These are phyloP conservation scores for Ustilago trichophora DNA, from an alignment of 1,284 basidiomycete genomes.

Conservation along the genomic window DNA sequence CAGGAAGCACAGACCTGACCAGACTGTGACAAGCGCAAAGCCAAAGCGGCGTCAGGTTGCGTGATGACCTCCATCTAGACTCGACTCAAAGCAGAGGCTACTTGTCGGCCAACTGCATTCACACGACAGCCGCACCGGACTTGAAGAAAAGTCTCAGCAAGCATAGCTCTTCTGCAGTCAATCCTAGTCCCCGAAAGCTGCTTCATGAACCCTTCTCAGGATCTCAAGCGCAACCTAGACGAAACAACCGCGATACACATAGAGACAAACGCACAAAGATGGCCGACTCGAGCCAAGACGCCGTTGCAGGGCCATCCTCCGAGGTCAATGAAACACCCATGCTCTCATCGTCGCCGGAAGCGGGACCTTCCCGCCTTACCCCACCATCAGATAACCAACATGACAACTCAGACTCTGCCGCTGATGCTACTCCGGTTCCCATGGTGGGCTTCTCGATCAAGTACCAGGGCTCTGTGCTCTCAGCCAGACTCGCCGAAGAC, in stretches of 20 bases:
- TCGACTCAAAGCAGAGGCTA: no score
- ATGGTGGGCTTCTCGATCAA: constrained; percentile 49
- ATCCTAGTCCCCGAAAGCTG: no score
- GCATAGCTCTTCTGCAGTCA: no score
- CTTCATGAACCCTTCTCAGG: neutral
- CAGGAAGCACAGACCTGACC: no score
- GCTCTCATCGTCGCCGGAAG: constrained; percentile 4
- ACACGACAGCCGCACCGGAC: no score
- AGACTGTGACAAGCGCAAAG: no score
- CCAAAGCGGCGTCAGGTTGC: no score
- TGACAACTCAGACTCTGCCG: neutral
- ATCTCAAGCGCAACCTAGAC: neutral
- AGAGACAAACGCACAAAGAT: constrained; percentile 3
- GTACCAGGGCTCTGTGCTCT: constrained; percentile 38
- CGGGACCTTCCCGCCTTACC: constrained; percentile 19
- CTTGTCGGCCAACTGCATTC: no score
- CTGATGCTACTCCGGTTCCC: neutral
- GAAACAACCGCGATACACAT: neutral
- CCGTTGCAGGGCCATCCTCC: neutral
- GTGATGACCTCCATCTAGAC: no score
- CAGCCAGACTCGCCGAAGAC: constrained; percentile 31
- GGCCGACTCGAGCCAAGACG: neutral
- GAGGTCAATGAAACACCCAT: neutral
- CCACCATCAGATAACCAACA: constrained; percentile 3
- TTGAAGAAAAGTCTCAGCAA: no score